Conservation (phyloP, 305 asterid species). For the Fraxinus nigra region DNA sequence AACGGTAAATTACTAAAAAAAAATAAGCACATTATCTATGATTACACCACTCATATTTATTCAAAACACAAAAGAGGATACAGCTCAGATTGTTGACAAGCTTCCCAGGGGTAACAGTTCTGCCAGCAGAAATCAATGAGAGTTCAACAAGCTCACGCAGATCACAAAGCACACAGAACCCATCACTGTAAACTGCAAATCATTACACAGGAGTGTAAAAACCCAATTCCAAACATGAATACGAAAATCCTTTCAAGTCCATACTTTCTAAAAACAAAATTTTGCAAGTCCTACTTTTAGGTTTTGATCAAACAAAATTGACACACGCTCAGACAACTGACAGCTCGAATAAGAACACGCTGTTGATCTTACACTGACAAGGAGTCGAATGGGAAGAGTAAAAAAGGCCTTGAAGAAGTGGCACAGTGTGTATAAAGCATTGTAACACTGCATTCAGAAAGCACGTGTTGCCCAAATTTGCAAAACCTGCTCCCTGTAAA, state of each 20-base stretch:
- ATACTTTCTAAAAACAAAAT: not conserved
- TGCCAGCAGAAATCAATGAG: slow-evolving; percentile 33
- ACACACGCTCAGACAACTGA: not conserved
- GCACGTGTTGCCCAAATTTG: slow-evolving; percentile 81
- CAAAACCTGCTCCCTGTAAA: slow-evolving; percentile 76
- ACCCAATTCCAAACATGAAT: not conserved
- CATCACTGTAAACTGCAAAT: slow-evolving; percentile 45
- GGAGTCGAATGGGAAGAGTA: slow-evolving; percentile 23
- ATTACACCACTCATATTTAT: not conserved
- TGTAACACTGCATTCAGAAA: slow-evolving; percentile 79
- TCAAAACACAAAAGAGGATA: slow-evolving; percentile 49
- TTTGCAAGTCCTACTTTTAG: not conserved
- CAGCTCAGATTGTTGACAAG: slow-evolving; percentile 65
- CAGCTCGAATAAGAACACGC: not conserved
- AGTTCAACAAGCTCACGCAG: slow-evolving; percentile 45
- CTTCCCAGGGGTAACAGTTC: slow-evolving; percentile 41
- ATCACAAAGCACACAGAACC: slow-evolving; percentile 52
- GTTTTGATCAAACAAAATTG: not conserved
- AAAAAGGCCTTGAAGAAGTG: slow-evolving; percentile 57
- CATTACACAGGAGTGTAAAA: not conserved
- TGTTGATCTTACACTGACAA: slow-evolving; percentile 39
- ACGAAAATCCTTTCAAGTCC: not conserved
- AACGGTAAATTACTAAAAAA: not conserved
- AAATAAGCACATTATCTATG: not conserved
- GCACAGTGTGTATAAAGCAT: slow-evolving; percentile 73